A percentile compares a stretch with the other conserved stretches of the same genome.
Evolutionary conservation across 2,329 filamentous ascomycete species (phyloP).

Genomic region (Biscogniauxia mediterranea): DNA sequence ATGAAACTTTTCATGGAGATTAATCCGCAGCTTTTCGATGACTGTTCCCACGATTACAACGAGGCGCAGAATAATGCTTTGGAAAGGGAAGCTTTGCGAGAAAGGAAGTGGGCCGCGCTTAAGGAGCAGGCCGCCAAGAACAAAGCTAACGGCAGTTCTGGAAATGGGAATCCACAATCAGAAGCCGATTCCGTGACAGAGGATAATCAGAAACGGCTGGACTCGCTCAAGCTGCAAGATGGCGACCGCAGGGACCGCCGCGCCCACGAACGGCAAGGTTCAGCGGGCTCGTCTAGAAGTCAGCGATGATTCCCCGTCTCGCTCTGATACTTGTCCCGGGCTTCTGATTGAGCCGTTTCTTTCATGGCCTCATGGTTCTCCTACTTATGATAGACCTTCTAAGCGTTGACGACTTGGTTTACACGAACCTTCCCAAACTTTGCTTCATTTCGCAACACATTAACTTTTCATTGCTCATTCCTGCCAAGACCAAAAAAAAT

Average conservation of each 20-base stretch:
- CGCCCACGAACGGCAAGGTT: constrained; percentile 60
- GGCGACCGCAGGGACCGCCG: constrained; percentile 60
- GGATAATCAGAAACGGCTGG: constrained; percentile 81
- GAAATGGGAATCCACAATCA: constrained; percentile 33
- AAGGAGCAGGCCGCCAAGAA: constrained; percentile 74
- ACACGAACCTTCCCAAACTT: constrained; percentile 26
- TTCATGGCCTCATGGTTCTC: constrained; percentile 12
- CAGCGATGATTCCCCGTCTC: constrained; percentile 41
- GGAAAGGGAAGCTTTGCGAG: constrained; percentile 76
- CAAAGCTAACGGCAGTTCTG: constrained; percentile 44
- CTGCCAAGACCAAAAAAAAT: neutral
- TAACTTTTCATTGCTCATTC: neutral
- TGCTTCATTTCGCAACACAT: constrained; percentile 23
- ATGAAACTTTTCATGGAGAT: constrained; percentile 99
- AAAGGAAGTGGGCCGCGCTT: constrained; percentile 86
- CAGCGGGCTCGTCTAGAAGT: constrained; percentile 53
- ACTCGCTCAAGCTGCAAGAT: constrained; percentile 88
- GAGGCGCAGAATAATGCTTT: constrained; percentile 91
- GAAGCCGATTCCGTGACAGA: constrained; percentile 78
- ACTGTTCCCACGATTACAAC: constrained; percentile 97
- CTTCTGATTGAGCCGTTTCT: constrained; percentile 15
- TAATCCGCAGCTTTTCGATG: constrained; percentile 96
- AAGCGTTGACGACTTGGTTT: constrained; percentile 29
- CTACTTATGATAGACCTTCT: constrained; percentile 28
- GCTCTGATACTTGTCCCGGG: constrained; percentile 9